phyloP scores from a whole-genome alignment of 768 basidiomycete species.

The Lactarius sanguifluus region DNA sequence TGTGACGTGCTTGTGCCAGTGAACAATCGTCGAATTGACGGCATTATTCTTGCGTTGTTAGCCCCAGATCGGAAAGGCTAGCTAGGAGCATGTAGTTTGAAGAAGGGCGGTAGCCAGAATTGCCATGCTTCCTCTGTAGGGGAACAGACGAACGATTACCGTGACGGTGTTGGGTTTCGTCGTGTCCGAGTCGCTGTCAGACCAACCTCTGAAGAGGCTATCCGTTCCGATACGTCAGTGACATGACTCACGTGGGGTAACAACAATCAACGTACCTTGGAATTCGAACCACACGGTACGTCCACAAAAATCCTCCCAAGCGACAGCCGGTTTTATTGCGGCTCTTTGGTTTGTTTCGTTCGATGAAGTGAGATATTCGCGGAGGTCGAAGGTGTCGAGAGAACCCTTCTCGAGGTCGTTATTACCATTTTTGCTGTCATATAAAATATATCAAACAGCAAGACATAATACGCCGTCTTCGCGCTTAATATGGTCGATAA shows the following conservation, averaged over 20 bases:
- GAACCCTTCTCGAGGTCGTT: constrained; percentile 44
- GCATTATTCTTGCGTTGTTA: constrained; percentile 3
- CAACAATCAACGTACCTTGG: constrained; percentile 46
- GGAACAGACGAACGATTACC: no score
- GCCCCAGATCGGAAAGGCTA: background rate
- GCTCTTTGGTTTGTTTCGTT: constrained; percentile 66
- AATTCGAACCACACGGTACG: constrained; percentile 54
- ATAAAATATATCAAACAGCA: no score
- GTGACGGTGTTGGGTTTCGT: background rate
- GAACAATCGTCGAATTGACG: constrained; percentile 18
- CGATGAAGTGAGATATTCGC: constrained; percentile 65
- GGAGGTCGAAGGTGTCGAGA: constrained; percentile 59
- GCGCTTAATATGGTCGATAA: background rate
- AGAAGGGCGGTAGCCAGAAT: constrained; percentile 27
- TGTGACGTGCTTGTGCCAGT: constrained; percentile 17
- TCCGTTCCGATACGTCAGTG: background rate
- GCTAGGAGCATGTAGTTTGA: constrained; percentile 10
- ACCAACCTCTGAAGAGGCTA: constrained; percentile 60
- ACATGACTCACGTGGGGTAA: background rate
- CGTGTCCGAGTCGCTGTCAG: background rate
- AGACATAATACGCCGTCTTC: background rate
- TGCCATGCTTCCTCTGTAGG: constrained; percentile 26
- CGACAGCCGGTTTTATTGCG: constrained; percentile 70
- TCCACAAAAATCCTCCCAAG: constrained; percentile 70
- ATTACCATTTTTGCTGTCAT: background rate